A percentile compares a stretch with the other conserved stretches of the same genome.
Conservation (phyloP, 352 stramenopile species). For the Poterioochromonas sp. region DNA sequence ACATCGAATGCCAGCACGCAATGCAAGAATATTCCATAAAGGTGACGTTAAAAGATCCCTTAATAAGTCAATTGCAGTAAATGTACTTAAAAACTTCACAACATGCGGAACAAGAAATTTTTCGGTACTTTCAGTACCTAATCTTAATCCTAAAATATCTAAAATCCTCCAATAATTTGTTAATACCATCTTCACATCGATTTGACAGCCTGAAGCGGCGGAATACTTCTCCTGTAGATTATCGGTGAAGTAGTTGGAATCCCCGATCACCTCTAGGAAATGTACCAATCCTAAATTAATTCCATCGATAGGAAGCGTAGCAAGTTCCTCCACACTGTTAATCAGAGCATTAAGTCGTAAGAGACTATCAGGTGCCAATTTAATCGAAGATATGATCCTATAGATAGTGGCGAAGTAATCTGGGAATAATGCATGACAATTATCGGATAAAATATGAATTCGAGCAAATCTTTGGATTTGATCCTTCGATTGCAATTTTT, state of each 20-base stretch:
- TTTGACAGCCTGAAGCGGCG: neutral
- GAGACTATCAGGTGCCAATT: neutral
- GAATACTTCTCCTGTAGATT: neutral
- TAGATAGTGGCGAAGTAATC: constrained; percentile 45
- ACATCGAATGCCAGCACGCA: neutral
- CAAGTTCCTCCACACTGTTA: constrained; percentile 4
- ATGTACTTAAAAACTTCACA: constrained; percentile 4
- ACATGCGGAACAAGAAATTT: constrained; percentile 25
- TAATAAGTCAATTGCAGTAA: neutral
- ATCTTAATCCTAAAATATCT: constrained; percentile 31
- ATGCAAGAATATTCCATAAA: constrained; percentile 28
- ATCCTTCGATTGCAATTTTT: no score
- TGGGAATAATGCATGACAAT: constrained; percentile 36
- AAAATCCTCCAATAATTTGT: constrained; percentile 7
- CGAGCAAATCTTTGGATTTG: neutral
- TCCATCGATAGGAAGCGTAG: constrained; percentile 21
- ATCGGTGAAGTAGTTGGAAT: constrained; percentile 26
- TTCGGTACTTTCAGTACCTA: constrained; percentile 31
- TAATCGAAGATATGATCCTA: constrained; percentile 40
- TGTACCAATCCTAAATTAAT: constrained; percentile 5
- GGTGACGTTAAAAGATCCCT: neutral
- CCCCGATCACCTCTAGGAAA: constrained; percentile 16
- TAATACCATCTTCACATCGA: neutral
- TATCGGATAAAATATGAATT: neutral
- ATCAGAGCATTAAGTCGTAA: neutral